Base-by-base conservation (phyloP, 2,329 filamentous ascomycete genomes). In the Arthrobotrys musiformis region DNA sequence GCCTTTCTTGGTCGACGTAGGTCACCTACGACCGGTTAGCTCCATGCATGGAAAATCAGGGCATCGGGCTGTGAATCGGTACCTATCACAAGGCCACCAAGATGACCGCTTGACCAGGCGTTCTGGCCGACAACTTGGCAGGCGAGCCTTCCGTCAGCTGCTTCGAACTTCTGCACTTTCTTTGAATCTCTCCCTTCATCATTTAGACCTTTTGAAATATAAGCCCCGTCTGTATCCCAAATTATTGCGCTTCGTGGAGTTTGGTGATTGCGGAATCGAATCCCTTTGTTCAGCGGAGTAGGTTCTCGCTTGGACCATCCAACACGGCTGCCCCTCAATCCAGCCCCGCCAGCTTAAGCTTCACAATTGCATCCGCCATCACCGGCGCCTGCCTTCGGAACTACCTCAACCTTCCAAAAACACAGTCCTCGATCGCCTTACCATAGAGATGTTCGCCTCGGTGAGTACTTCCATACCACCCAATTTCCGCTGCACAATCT, bases 71-170 rank as follows among this genome's bases (percentile, higher is more conserved):
- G 40, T 40, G 37, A 54, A 54, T 63, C 50, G 50, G 50, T 35
- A 56, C 50, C 62, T 58, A 72, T 72, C 68, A 72, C 68, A 72
- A 72, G 68, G 68, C 68, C 68, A 44, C 58, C 58, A 48, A 30
- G n/a, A 44, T 56, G 58, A 35, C 58, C 60, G 33, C 28, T 61
- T 48, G 67, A 68, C 30, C 22, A 54, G 46, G 30, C 30, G 37
- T 56, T 46, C 37, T 19, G 40, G n/a, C n/a, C 62, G 40, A 67
- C 26, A n/a, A 67, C 62, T 67, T 37, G 69, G 69, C 52, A 24
- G 40, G 40, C 52, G 8, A 56, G 44, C 33, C 42, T 50, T 35
- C 63, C 42, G 42, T 75, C 70, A 75, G 70, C 63, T 63, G 63
- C 22, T 26, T 30, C 46, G 19, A 62, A 40, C 26, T 28, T 7